These are phyloP conservation scores for Exserohilum turcica DNA, from an alignment of 2,329 filamentous ascomycete genomes.

Conservation along the genomic window DNA sequence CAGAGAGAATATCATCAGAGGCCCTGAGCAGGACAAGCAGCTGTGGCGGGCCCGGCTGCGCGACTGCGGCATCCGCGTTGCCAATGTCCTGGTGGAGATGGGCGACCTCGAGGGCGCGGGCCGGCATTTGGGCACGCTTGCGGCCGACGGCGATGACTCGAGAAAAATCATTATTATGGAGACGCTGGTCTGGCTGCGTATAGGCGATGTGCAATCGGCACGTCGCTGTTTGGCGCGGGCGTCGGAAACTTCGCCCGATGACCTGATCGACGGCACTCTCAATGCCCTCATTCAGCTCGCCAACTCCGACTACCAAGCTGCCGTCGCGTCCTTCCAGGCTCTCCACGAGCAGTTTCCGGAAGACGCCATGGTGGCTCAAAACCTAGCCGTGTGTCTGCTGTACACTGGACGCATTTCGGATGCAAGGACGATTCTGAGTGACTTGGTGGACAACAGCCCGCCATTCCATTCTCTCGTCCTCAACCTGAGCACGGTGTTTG, in stretches of 20 bases:
- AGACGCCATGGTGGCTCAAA: slow-evolving; percentile 77
- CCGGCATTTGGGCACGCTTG: slow-evolving; percentile 69
- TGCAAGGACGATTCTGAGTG: slow-evolving; percentile 70
- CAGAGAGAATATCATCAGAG: slow-evolving; percentile 59
- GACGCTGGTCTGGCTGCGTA: slow-evolving; percentile 73
- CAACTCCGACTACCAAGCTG: slow-evolving; percentile 71
- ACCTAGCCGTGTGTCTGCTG: slow-evolving; percentile 80
- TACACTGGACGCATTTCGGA: slow-evolving; percentile 73
- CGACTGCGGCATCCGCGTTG: slow-evolving; percentile 72
- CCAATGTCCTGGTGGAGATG: slow-evolving; percentile 78
- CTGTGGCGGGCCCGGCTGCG: slow-evolving; percentile 74
- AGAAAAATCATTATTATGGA: slow-evolving; percentile 48
- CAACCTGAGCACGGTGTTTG: slow-evolving; percentile 89
- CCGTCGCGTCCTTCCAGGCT: slow-evolving; percentile 65
- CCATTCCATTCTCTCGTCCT: slow-evolving; percentile 80
- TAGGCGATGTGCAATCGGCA: slow-evolving; percentile 77
- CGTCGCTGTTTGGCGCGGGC: slow-evolving; percentile 56
- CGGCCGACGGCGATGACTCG: slow-evolving; percentile 6
- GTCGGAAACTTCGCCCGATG: slow-evolving; percentile 29
- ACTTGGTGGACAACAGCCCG: slow-evolving; percentile 62
- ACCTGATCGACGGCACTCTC: slow-evolving; percentile 54
- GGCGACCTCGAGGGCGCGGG: slow-evolving; percentile 82
- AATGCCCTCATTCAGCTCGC: slow-evolving; percentile 77
- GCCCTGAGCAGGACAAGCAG: slow-evolving; percentile 58
- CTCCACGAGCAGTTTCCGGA: slow-evolving; percentile 55